Evolutionary conservation across 208 protist species (phyloP).

Genomic region (Trypanosoma caninum): DNA sequence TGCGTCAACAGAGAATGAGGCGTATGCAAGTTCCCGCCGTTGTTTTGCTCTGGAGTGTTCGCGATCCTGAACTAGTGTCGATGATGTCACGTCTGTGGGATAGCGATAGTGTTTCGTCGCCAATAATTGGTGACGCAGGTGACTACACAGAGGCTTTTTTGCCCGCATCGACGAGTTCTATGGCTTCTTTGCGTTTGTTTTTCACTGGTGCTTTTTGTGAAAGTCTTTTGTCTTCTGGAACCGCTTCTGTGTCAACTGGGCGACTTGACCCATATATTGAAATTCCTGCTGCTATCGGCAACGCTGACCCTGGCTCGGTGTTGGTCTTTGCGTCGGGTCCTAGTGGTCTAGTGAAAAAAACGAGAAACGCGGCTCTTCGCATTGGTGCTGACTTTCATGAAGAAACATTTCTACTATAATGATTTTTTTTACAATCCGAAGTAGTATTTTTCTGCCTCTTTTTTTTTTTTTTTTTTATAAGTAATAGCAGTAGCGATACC

Average conservation of each 20-base stretch:
- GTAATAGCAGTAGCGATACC: too few species aligned
- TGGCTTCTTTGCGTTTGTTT: background rate
- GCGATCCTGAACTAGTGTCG: conserved; percentile 10
- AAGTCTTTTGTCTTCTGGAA: background rate
- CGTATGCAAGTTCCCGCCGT: background rate
- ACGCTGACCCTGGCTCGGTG: conserved; percentile 11
- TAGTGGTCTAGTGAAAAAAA: conserved; percentile 21
- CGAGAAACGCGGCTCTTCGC: conserved; percentile 6
- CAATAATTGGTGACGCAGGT: background rate
- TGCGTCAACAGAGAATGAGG: conserved; percentile 9
- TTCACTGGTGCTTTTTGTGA: conserved; percentile 1
- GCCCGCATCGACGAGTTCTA: too few species aligned
- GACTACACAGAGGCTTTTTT: too few species aligned
- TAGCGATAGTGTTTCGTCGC: background rate
- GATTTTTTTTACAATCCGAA: background rate
- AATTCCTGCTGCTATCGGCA: conserved; percentile 1
- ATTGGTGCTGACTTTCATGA: conserved; percentile 27
- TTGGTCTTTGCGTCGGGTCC: conserved; percentile 44
- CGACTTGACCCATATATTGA: conserved; percentile 14
- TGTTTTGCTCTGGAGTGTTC: conserved; percentile 18
- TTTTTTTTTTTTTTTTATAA: conserved; percentile 2
- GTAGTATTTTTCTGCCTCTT: background rate
- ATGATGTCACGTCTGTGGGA: conserved; percentile 23
- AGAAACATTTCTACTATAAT: conserved; percentile 11
- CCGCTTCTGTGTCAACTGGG: conserved; percentile 5